Evolutionary conservation across 2,329 filamentous ascomycete species (phyloP).

Genomic region (Colletotrichum musicola): DNA sequence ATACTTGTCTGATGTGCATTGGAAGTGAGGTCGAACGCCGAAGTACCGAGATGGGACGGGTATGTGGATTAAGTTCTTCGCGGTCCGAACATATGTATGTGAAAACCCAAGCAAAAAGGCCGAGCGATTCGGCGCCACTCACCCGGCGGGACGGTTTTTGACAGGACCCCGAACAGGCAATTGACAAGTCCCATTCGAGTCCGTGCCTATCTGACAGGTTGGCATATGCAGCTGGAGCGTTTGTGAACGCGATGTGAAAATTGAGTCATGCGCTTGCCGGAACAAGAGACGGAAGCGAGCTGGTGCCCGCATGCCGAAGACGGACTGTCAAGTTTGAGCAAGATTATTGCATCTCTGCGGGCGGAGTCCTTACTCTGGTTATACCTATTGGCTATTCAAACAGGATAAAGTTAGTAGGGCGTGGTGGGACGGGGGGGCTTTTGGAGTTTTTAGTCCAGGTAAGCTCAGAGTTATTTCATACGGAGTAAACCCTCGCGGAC

Average conservation of each 20-base stretch:
- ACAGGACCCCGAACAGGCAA: not conserved
- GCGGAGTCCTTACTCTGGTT: too few species aligned
- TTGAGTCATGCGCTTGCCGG: too few species aligned
- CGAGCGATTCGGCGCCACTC: not conserved
- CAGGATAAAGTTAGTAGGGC: too few species aligned
- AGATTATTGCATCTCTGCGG: not conserved
- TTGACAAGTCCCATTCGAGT: not conserved
- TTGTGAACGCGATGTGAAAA: too few species aligned
- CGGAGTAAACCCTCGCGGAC: not conserved
- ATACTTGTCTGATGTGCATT: not conserved
- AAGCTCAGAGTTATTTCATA: not conserved
- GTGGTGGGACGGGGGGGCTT: not conserved
- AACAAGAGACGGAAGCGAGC: too few species aligned
- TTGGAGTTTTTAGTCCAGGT: not conserved
- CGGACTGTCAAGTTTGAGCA: not conserved
- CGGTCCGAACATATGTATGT: not conserved
- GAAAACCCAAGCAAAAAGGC: too few species aligned
- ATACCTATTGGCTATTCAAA: too few species aligned
- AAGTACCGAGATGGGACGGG: not conserved
- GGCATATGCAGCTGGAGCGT: too few species aligned
- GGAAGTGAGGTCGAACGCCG: not conserved
- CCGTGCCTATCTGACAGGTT: not conserved
- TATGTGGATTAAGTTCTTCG: not conserved
- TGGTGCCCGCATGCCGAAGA: not conserved
- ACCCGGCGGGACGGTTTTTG: not conserved